Percentiles rank a stretch among this genome's conserved stretches.
These are phyloP conservation scores for Phytophthora aleatoria DNA, from an alignment of 352 stramenopile genomes.

Conservation along the genomic window DNA sequence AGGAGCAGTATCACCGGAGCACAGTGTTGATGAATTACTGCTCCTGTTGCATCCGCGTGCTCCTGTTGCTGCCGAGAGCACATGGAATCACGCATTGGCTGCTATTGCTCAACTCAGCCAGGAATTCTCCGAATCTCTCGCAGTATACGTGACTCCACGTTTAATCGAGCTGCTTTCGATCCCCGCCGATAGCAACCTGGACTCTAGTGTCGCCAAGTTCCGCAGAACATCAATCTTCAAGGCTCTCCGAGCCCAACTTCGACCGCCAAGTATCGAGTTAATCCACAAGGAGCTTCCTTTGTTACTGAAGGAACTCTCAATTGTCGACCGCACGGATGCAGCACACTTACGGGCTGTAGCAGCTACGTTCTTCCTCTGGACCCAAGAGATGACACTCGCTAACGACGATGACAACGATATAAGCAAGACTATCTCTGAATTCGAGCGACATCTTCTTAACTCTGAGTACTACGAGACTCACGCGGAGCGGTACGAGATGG, in stretches of 20 bases:
- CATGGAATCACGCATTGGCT: constrained; percentile 28
- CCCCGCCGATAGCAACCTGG: constrained; percentile 7
- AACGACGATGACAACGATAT: constrained; percentile 3
- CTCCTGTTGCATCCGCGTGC: constrained; percentile 38
- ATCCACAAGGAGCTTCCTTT: constrained; percentile 26
- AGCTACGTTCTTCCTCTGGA: constrained; percentile 43
- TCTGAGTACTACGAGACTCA: constrained; percentile 34
- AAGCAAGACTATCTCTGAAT: constrained; percentile 8
- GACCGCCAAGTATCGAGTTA: constrained; percentile 11
- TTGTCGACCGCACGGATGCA: constrained; percentile 15
- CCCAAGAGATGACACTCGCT: constrained; percentile 9
- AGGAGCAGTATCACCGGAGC: background rate
- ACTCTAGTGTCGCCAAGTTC: constrained; percentile 4
- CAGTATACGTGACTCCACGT: constrained; percentile 15
- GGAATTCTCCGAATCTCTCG: constrained; percentile 20
- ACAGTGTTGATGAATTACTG: constrained; percentile 31
- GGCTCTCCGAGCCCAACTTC: constrained; percentile 29
- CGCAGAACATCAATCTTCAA: constrained; percentile 28
- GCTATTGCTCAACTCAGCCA: constrained; percentile 29
- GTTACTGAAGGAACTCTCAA: constrained; percentile 30
- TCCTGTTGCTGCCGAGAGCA: constrained; percentile 17
- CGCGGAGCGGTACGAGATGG: constrained; percentile 52
- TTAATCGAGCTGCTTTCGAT: constrained; percentile 37
- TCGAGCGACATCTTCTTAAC: constrained; percentile 29
- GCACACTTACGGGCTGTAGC: constrained; percentile 32